Conservation (phyloP, 2,329 filamentous ascomycete genomes). For the Talaromyces pinophilus region DNA sequence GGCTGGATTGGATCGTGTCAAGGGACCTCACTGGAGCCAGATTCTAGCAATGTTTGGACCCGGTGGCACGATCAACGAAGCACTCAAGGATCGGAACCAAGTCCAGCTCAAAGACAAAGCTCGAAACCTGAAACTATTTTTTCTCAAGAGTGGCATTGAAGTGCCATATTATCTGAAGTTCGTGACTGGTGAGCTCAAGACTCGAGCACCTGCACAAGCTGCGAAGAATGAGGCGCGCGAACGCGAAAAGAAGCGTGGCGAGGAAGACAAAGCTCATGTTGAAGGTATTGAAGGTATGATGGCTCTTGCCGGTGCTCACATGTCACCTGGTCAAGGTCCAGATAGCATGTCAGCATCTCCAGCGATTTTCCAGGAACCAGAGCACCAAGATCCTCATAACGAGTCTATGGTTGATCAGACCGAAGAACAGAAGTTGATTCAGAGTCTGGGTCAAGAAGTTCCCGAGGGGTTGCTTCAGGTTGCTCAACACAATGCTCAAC, state of each 20-base stretch:
- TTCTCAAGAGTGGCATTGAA: slow-evolving; percentile 86
- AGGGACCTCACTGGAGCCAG: slow-evolving; percentile 90
- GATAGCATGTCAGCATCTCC: slow-evolving; percentile 44
- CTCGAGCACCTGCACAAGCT: slow-evolving; percentile 68
- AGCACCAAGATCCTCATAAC: slow-evolving; percentile 24
- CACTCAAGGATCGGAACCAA: slow-evolving; percentile 84
- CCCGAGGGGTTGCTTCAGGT: slow-evolving; percentile 41
- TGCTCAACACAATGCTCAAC: slow-evolving; percentile 29
- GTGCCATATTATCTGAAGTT: slow-evolving; percentile 85
- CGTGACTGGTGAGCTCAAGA: slow-evolving; percentile 87
- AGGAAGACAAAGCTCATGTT: slow-evolving; percentile 51
- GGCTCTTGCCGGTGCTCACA: slow-evolving; percentile 45
- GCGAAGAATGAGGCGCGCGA: slow-evolving; percentile 54
- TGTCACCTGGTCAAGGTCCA: slow-evolving; percentile 31
- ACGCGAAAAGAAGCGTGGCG: slow-evolving; percentile 47
- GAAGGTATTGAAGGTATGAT: slow-evolving; percentile 52
- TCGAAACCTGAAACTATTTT: slow-evolving; percentile 85
- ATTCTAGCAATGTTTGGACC: slow-evolving; percentile 82
- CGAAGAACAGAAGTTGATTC: slow-evolving; percentile 47
- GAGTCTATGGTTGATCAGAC: slow-evolving; percentile 42
- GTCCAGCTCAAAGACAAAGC: slow-evolving; percentile 93
- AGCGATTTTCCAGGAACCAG: slow-evolving; percentile 36
- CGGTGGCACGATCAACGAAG: slow-evolving; percentile 76
- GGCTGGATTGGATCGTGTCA: slow-evolving; percentile 82
- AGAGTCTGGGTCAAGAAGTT: slow-evolving; percentile 47